These are phyloP conservation scores for Aegilops longissima DNA, from an alignment of 176 grass and related monocot species.

Conservation along the genomic window DNA sequence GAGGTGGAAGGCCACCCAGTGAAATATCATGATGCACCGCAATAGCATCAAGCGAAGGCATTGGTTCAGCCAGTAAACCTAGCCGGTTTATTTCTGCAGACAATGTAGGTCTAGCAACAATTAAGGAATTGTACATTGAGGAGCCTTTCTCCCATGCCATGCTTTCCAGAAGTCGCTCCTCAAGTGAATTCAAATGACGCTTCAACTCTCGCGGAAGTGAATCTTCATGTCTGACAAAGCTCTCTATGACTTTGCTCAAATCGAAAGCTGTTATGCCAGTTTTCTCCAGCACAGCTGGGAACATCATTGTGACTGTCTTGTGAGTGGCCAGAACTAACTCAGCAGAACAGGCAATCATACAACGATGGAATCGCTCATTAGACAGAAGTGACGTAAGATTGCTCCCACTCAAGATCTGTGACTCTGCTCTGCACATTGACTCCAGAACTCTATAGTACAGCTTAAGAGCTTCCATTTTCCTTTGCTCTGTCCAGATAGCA, in stretches of 20 bases:
- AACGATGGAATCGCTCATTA: conserved; percentile 91
- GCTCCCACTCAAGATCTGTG: conserved; percentile 64
- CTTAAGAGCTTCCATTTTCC: conserved; percentile 91
- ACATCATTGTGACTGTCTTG: conserved; percentile 97
- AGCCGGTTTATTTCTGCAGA: conserved; percentile 79
- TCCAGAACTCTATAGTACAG: conserved; percentile 92
- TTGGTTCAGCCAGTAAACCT: conserved; percentile 87
- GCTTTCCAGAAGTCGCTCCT: conserved; percentile 88
- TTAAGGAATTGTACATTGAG: conserved; percentile 94
- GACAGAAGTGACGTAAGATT: conserved; percentile 84
- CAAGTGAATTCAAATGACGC: conserved; percentile 92
- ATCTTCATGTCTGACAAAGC: conserved; percentile 98
- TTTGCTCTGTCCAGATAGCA: conserved; percentile 95
- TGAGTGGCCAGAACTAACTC: conserved; percentile 95
- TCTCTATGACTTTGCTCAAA: conserved; percentile 96
- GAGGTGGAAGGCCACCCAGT: conserved; percentile 61
- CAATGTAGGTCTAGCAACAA: conserved; percentile 78
- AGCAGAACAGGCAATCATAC: conserved; percentile 96
- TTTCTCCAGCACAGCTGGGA: conserved; percentile 94
- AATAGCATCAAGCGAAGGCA: conserved; percentile 96
- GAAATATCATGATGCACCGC: conserved; percentile 74
- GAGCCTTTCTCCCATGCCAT: conserved; percentile 99
- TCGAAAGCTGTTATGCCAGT: conserved; percentile 97
- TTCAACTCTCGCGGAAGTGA: conserved; percentile 94
- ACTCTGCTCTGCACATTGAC: conserved; percentile 87